Conservation (phyloP, 345 rosid species). For the Moricandia arvensis region DNA sequence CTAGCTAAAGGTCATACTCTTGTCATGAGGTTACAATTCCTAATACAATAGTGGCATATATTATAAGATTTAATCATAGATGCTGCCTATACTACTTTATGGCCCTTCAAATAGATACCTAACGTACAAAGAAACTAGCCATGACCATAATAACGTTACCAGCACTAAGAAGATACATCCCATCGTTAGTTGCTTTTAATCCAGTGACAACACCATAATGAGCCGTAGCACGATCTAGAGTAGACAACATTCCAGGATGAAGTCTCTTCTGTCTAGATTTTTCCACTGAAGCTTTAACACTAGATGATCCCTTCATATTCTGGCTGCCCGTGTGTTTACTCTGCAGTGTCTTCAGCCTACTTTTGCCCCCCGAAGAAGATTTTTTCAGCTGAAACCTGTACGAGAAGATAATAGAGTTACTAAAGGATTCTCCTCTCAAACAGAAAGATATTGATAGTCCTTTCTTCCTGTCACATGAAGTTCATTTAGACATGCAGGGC, state of each 20-base stretch:
- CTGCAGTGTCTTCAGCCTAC: slow-evolving; percentile 44
- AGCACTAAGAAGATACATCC: slow-evolving; percentile 96
- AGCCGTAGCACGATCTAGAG: slow-evolving; percentile 83
- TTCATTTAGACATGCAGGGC: too few relatives aligned
- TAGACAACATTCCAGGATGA: slow-evolving; percentile 87
- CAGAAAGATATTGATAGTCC: slow-evolving; percentile 6
- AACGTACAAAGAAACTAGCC: slow-evolving; percentile 7
- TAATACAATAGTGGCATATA: neutral
- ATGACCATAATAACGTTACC: slow-evolving; percentile 45
- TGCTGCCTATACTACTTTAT: slow-evolving; percentile 1
- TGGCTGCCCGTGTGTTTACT: slow-evolving; percentile 55
- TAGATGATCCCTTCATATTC: slow-evolving; percentile 51
- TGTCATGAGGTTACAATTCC: neutral
- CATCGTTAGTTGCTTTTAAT: slow-evolving; percentile 73
- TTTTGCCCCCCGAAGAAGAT: slow-evolving; percentile 45
- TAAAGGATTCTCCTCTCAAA: slow-evolving; percentile 1
- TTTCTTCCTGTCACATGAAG: slow-evolving; percentile 13
- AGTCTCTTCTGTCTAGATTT: slow-evolving; percentile 61
- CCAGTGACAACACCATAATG: slow-evolving; percentile 95
- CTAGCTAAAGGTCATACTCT: neutral
- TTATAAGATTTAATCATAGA: neutral
- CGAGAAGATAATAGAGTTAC: neutral
- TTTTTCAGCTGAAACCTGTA: slow-evolving; percentile 55
- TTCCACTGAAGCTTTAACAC: slow-evolving; percentile 51
- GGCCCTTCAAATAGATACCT: neutral